A percentile compares a stretch with the other conserved stretches of the same genome.
Evolutionary conservation across 2,329 filamentous ascomycete genomes (phyloP).

Genomic region (Laburnicola sp.): DNA sequence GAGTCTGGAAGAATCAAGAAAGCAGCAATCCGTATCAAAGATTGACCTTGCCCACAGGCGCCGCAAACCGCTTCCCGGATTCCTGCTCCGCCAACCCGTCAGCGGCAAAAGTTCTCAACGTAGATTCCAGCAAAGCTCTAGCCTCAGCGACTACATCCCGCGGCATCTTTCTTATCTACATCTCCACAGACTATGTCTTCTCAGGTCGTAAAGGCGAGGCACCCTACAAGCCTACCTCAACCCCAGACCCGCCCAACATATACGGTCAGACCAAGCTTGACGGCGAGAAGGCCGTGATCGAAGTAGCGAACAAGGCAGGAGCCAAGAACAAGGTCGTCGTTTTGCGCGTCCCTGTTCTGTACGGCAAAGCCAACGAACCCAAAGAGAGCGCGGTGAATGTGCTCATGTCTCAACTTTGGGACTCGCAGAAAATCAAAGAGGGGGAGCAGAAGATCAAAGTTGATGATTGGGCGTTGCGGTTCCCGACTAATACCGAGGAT

Average conservation of each 20-base stretch:
- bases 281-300: constrained; percentile 71
- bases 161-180: constrained; percentile 70
- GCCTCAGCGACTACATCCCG: constrained; percentile 66
- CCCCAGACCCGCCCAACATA: constrained; percentile 73
- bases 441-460: constrained; percentile 66
- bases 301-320: constrained; percentile 50
- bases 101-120: constrained; percentile 73
- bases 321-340: constrained; percentile 55
- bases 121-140: constrained; percentile 68
- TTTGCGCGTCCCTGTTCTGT: constrained; percentile 80
- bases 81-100: constrained; percentile 79
- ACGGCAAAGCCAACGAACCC: constrained; percentile 69
- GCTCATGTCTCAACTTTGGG: constrained; percentile 75
- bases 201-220: constrained; percentile 75
- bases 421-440: constrained; percentile 62
- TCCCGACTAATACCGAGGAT: constrained; percentile 88
- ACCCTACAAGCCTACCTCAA: constrained; percentile 70
- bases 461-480: constrained; percentile 84
- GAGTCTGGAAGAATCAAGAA: constrained; percentile 37
- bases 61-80: constrained; percentile 86
- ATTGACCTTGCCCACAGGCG: constrained; percentile 57
- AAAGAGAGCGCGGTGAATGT: constrained; percentile 82
- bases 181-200: constrained; percentile 83
- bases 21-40: background rate
- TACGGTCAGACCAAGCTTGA: constrained; percentile 76